Percentiles rank a stretch among this genome's conserved stretches.
phyloP scores from a whole-genome alignment of 345 rosid species.

The Brassica incana region DNA sequence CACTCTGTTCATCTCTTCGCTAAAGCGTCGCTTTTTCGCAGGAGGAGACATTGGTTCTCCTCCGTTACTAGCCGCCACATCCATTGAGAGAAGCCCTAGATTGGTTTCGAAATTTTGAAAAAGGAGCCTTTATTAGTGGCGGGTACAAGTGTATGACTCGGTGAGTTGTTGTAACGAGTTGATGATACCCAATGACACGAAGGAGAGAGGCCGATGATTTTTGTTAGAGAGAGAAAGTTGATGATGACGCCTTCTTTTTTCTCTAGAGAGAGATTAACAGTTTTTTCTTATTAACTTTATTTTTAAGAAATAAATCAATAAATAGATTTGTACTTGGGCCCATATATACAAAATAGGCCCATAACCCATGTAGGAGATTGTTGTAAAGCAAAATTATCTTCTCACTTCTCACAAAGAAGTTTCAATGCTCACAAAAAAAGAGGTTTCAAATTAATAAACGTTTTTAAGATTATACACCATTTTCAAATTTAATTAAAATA shows the following conservation, averaged over 20 bases:
- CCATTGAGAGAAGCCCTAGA: conserved; percentile 35
- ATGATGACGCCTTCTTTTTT: not conserved
- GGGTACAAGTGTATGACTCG: conserved; percentile 1
- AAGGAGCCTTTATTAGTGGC: conserved; percentile 2
- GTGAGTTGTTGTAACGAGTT: not conserved
- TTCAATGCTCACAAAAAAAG: too few species aligned
- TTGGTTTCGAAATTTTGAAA: not conserved
- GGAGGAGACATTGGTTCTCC: conserved; percentile 17
- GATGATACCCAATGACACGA: conserved; percentile 10
- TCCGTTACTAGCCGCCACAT: not conserved
- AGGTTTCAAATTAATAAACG: too few species aligned
- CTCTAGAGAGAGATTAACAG: not conserved
- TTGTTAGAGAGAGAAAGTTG: not conserved
- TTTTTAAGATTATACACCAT: too few species aligned
- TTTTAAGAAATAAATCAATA: not conserved
- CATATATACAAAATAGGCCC: not conserved
- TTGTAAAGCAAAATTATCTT: too few species aligned
- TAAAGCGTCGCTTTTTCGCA: conserved; percentile 46
- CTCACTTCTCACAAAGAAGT: too few species aligned
- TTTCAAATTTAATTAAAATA: too few species aligned
- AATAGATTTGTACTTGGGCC: not conserved
- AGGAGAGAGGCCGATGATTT: not conserved
- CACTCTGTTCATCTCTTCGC: conserved; percentile 49
- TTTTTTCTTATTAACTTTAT: not conserved
- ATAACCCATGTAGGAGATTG: too few species aligned